These are phyloP conservation scores for Nemania sp. DNA, from an alignment of 2,329 filamentous ascomycete species.

Conservation along the genomic window DNA sequence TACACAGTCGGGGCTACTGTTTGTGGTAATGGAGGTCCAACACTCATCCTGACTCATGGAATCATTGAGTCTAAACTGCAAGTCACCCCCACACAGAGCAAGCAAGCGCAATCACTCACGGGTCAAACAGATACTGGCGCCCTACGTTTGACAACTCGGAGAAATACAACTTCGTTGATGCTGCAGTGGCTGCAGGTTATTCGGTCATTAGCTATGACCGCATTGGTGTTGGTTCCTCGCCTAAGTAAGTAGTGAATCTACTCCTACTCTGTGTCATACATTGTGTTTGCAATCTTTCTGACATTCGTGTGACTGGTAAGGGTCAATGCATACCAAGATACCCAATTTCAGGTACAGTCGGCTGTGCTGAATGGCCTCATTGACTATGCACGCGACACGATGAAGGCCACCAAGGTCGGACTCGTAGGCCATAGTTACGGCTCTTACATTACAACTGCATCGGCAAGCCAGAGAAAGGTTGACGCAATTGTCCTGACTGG, in stretches of 20 bases:
- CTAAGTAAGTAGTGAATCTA: slow-evolving; percentile 31
- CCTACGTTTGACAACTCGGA: slow-evolving; percentile 32
- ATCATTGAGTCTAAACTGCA: slow-evolving; percentile 41
- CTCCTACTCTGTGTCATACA: neutral
- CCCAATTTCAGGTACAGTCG: slow-evolving; percentile 42
- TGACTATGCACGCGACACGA: slow-evolving; percentile 31
- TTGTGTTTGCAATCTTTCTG: neutral
- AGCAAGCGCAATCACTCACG: neutral
- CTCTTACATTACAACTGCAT: slow-evolving; percentile 36
- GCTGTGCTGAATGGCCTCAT: slow-evolving; percentile 38
- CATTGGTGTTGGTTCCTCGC: slow-evolving; percentile 41
- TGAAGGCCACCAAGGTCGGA: slow-evolving; percentile 34
- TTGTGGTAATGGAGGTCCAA: slow-evolving; percentile 36
- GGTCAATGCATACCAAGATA: slow-evolving; percentile 33
- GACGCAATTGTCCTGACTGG: slow-evolving; percentile 38
- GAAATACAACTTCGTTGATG: slow-evolving; percentile 36
- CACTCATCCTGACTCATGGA: slow-evolving; percentile 37
- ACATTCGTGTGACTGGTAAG: slow-evolving; percentile 15
- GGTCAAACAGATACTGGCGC: slow-evolving; percentile 34
- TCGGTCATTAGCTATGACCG: slow-evolving; percentile 41
- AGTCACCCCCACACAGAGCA: neutral
- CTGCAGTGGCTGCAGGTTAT: slow-evolving; percentile 37
- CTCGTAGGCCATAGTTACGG: slow-evolving; percentile 42
- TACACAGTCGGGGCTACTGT: slow-evolving; percentile 38
- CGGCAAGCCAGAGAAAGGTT: slow-evolving; percentile 29